Base-by-base conservation (phyloP, 2,329 filamentous ascomycete genomes). In the Aspergillus ruber region DNA sequence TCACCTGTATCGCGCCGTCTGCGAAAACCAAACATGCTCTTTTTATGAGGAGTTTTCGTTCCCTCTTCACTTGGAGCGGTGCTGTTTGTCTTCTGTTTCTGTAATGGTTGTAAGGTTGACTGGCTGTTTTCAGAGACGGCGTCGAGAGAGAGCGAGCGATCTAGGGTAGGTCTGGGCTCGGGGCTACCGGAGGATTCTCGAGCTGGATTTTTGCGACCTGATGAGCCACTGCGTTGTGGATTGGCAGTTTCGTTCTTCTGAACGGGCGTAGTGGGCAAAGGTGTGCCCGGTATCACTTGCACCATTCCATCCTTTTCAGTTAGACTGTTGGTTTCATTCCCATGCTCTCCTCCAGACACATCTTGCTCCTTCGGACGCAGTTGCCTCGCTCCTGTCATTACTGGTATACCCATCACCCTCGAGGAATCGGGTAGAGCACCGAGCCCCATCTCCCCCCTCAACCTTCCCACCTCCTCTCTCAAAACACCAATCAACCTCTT, bases 1-100 rank as follows among this genome's bases (percentile, higher is more conserved):
- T 53, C 49, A 41, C 29, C 25, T 29, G 25, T 40, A 27, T 53
- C 44, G n/a, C 46, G 50, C 7, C 45, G 48, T 17, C 51, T 52
- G 20, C 54, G 57, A 15, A 58, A 47, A 17, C 48, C 41, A 21
- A 58, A 59, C 18, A 35, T 43, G 41, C 52, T 52, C 48, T 49
- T 52, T 52, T 42, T 57, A 50, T 13, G 44, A 39, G 45, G 45
- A 12, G 41, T 50, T 13, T 39, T 39, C 3, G 17, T 39, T 12
- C 36, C 36, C 10, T 39, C 36, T 20, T 39, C 36, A 13, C 18
- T 39, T 15, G 15, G 36, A 21, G 15, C 8, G 21, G 36, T 15
- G 18, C 15, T 7, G 2, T 8, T 10, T 12, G 36, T 12, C 36
- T 39, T 12, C 7, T 29, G 25, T 2, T 20, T 39, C 10, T 18